These are phyloP conservation scores for Penicillium vulpinum DNA, from an alignment of 2,329 filamentous ascomycete species.

Conservation along the genomic window DNA sequence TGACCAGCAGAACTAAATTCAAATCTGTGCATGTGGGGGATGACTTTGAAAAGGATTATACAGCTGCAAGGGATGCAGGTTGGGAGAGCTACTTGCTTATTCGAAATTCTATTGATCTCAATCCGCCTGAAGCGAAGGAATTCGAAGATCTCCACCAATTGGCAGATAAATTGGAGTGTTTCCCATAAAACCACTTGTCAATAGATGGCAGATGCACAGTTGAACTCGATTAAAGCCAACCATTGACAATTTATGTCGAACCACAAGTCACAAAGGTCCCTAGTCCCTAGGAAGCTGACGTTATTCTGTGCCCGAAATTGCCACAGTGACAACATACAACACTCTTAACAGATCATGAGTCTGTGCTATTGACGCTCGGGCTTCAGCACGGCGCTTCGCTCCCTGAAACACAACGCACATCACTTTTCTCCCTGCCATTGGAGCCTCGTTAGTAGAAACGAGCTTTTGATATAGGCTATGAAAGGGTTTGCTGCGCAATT, in stretches of 20 bases:
- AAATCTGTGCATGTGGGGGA: conserved; percentile 47
- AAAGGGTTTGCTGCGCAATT: too few species aligned
- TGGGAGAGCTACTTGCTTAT: conserved; percentile 40
- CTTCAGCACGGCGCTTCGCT: not conserved
- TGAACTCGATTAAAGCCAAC: not conserved
- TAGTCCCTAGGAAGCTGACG: not conserved
- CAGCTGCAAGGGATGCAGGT: conserved; percentile 39
- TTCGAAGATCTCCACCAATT: not conserved
- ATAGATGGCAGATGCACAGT: not conserved
- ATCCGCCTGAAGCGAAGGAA: not conserved
- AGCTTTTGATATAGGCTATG: not conserved
- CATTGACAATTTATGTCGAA: not conserved
- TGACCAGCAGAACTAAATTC: conserved; percentile 21
- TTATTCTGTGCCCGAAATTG: not conserved
- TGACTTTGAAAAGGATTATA: conserved; percentile 45
- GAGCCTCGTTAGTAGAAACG: not conserved
- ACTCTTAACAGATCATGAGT: not conserved
- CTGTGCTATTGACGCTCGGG: not conserved
- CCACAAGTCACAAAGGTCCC: not conserved
- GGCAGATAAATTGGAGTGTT: not conserved
- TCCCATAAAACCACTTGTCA: not conserved
- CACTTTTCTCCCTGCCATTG: not conserved
- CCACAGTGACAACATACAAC: not conserved
- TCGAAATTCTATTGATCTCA: conserved; percentile 12
- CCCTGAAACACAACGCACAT: not conserved